Conservation (phyloP, 2,329 filamentous ascomycete genomes). For the Atkinsonella hypoxylon region DNA sequence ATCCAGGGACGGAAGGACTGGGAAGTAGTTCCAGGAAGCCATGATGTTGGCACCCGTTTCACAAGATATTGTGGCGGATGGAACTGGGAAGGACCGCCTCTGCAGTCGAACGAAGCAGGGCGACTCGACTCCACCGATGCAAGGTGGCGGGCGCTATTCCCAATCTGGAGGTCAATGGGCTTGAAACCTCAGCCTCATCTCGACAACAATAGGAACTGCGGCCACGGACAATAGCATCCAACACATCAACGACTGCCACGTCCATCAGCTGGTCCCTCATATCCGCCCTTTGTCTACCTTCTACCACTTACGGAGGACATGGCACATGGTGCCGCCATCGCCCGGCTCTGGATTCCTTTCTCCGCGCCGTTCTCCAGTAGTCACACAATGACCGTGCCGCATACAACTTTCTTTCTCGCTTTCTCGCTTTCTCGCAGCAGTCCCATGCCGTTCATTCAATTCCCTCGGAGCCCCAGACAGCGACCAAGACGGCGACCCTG, state of each 20-base stretch:
- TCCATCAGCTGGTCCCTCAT: neutral
- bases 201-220: constrained; percentile 21
- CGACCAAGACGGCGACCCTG: no score
- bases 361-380: no score
- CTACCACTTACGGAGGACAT: neutral
- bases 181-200: constrained; percentile 10
- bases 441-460: no score
- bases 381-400: no score
- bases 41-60: no score
- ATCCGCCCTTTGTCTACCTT: neutral
- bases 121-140: constrained; percentile 1
- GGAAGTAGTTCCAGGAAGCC: no score
- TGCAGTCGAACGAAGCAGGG: neutral
- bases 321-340: neutral
- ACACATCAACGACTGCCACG: neutral
- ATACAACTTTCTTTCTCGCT: no score
- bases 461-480: no score
- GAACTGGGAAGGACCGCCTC: no score
- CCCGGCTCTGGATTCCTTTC: neutral
- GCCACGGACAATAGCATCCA: constrained; percentile 17
- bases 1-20: no score
- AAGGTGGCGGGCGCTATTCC: constrained; percentile 18
- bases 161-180: constrained; percentile 15
- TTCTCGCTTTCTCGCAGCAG: no score
- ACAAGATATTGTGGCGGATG: no score